These are phyloP conservation scores for Colletotrichum orchidophilum DNA, from an alignment of 2,329 filamentous ascomycete genomes.

Conservation along the genomic window DNA sequence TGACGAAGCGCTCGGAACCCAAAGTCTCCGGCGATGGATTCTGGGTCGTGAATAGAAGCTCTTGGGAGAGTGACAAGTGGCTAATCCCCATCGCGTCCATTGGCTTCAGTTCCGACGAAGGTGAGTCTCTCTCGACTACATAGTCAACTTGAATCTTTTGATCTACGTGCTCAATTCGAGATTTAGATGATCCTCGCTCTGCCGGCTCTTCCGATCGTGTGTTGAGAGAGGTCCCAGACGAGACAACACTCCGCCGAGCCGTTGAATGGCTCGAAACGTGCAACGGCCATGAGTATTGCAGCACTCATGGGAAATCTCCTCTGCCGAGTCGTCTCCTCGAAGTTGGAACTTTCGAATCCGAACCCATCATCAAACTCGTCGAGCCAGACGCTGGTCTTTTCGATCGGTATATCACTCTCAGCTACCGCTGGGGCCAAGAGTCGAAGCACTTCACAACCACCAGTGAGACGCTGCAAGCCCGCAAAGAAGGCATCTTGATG, in stretches of 20 bases:
- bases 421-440: conserved; percentile 21
- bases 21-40: conserved; percentile 5
- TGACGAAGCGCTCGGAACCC: not conserved
- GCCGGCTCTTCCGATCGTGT: conserved; percentile 3
- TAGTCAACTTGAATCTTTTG: not conserved
- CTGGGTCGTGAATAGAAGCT: conserved; percentile 18
- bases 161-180: not conserved
- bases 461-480: conserved; percentile 10
- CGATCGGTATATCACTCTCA: conserved; percentile 17
- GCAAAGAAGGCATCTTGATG: not conserved
- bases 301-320: not conserved
- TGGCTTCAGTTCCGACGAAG: conserved; percentile 19
- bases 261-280: conserved; percentile 15
- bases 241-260: conserved; percentile 8
- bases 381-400: not conserved
- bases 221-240: conserved; percentile 7
- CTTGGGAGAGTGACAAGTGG: not conserved
- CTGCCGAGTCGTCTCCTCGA: conserved; percentile 16
- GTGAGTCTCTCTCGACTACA: not conserved
- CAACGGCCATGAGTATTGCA: conserved; percentile 15
- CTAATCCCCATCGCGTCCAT: conserved; percentile 6
- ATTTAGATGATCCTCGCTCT: conserved; percentile 7
- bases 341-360: not conserved
- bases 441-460: conserved; percentile 13
- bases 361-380: conserved; percentile 1